phyloP scores from a whole-genome alignment of 2,329 filamentous ascomycete species.

The Massarina eburnea region DNA sequence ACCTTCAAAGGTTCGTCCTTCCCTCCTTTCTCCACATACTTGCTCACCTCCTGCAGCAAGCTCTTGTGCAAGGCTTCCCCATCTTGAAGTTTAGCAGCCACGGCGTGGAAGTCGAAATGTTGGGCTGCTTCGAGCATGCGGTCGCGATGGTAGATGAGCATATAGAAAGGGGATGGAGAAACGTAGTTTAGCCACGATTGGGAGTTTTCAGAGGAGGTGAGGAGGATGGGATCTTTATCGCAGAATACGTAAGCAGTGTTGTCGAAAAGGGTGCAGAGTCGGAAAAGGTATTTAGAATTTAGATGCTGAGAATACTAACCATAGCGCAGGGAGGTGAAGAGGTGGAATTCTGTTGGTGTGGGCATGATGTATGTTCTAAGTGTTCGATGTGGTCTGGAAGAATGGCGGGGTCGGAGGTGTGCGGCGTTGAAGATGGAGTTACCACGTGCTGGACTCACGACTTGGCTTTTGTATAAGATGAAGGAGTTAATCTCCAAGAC shows the following conservation, averaged over 20 bases:
- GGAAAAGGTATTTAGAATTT: conserved; percentile 24
- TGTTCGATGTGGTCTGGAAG: too few relatives aligned
- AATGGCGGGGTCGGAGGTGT: too few relatives aligned
- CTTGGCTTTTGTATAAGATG: too few relatives aligned
- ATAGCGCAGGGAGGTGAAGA: conserved; percentile 45
- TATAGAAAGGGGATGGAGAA: conserved; percentile 68
- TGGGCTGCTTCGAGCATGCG: conserved; percentile 66
- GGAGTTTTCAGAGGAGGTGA: conserved; percentile 43
- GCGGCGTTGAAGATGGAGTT: too few relatives aligned
- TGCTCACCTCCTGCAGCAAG: conserved; percentile 35
- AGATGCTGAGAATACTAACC: not conserved
- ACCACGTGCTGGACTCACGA: too few relatives aligned
- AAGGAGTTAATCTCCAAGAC: too few relatives aligned
- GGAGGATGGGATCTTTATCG: conserved; percentile 34
- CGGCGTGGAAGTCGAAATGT: conserved; percentile 51
- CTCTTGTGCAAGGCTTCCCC: conserved; percentile 36
- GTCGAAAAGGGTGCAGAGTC: conserved; percentile 43
- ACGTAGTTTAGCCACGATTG: conserved; percentile 53
- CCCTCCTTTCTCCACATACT: conserved; percentile 21
- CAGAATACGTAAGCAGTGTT: too few relatives aligned
- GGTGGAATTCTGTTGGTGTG: conserved; percentile 30
- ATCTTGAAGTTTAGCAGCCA: conserved; percentile 36
- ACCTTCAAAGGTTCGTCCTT: conserved; percentile 34
- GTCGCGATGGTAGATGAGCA: conserved; percentile 76
- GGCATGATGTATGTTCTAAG: conserved; percentile 14